Evolutionary conservation across 345 rosid species (phyloP), one percentile per base, ranked within the genome.

Genomic region (Excoecaria cochinchinensis): DNA sequence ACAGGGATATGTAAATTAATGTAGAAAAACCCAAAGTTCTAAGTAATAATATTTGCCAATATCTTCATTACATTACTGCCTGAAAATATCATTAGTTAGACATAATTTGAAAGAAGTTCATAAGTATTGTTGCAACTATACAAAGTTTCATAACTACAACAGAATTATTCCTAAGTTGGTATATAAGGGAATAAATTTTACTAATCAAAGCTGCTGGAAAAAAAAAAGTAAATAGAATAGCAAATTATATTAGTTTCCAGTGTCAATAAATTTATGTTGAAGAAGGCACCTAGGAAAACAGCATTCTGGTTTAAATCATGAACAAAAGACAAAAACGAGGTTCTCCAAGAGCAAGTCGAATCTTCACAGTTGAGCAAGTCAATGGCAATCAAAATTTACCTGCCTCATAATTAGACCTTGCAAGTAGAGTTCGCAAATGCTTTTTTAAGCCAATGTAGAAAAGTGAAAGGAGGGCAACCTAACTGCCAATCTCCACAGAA

Each of bases 301-400:
- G 44, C 6, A 16, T 52, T 44, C 24, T n/a, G n/a, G n/a, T n/a
- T n/a, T n/a, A n/a, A 19, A 24, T 52, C 53, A 14, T 36, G 67
- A n/a, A 51, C 31, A 48, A 52, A 55, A 55, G n/a, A n/a, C 53
- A 65, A 47, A 73, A 67, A 73, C 52, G 21, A 76, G 56, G 46
- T 70, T 73, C 74, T 68, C 44, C 75, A 53, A n/a, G 69, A 56
- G 42, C 56, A 8, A 64, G 46, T 8, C 52, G 44, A 59, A 10
- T 38, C 60, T 50, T 31, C 47, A 47, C 47, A 39, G 40, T 51
- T 48, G 21, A 47, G 39, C n/a, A 12, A 16, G 22, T 46, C 5
- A 47, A 19, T 67, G 55, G 15, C 46, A 19, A 31, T 17, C 72
- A 60, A 69, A 14, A 36, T 66, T 57, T 48, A 12, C 55, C 56